These are phyloP conservation scores for Rhizophlyctis rosea DNA, from an alignment of 192 early-diverging fungal species.

Conservation along the genomic window DNA sequence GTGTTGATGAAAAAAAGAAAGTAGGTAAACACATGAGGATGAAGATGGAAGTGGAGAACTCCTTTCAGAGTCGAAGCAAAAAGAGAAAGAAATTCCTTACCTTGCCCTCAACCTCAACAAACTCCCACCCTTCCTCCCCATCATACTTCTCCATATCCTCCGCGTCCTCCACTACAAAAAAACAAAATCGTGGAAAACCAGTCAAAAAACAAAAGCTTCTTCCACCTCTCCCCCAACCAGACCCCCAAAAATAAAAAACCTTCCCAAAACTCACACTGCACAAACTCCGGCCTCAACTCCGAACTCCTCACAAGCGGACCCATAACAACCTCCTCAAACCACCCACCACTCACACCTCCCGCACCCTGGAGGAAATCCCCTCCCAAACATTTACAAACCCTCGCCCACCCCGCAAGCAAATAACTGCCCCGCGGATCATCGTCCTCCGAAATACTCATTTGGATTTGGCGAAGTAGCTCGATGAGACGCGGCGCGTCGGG, in stretches of 20 bases:
- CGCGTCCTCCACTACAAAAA: constrained; percentile 36
- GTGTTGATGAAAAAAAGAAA: no score
- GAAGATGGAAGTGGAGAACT: no score
- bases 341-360: no score
- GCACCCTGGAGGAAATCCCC: constrained; percentile 92
- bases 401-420: constrained; percentile 92
- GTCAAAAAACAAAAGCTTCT: constrained; percentile 76
- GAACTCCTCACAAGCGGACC: constrained; percentile 84
- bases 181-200: constrained; percentile 68
- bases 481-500: constrained; percentile 78
- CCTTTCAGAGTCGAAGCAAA: not conserved
- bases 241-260: no score
- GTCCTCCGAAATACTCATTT: constrained; percentile 72
- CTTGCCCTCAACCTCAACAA: constrained; percentile 86
- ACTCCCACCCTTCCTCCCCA: constrained; percentile 98
- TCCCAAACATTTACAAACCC: constrained; percentile 93
- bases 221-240: constrained; percentile 92
- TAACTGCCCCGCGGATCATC: constrained; percentile 95
- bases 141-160: constrained; percentile 90
- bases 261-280: constrained; percentile 19
- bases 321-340: constrained; percentile 88
- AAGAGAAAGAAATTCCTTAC: no score
- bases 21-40: not conserved
- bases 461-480: constrained; percentile 73
- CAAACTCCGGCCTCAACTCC: constrained; percentile 88